Evolutionary conservation across 2,329 filamentous ascomycete genomes (phyloP).

Genomic region (Epichloe hybrida): DNA sequence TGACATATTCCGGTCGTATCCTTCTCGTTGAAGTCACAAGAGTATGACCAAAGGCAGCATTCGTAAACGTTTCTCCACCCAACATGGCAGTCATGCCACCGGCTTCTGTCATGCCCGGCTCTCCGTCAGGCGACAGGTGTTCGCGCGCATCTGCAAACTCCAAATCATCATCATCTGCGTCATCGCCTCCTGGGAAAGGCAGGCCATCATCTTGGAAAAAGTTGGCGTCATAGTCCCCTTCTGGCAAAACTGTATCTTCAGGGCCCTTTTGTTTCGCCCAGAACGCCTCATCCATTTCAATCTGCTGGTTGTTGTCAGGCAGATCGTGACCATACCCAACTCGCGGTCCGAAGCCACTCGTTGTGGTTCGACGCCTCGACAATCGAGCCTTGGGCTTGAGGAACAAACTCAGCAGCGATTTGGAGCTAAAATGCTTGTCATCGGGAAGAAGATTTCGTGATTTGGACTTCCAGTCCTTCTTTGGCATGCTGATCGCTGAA

Average conservation of each 20-base stretch:
- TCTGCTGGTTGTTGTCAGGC: slow-evolving; percentile 43
- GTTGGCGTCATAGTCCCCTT: slow-evolving; percentile 86
- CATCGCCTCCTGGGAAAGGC: slow-evolving; percentile 47
- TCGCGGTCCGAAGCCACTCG: slow-evolving; percentile 30
- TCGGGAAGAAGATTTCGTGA: slow-evolving; percentile 86
- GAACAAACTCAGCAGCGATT: slow-evolving; percentile 78
- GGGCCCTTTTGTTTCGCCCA: slow-evolving; percentile 67
- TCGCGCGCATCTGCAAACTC: slow-evolving; percentile 74
- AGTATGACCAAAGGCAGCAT: slow-evolving; percentile 48
- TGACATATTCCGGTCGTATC: slow-evolving; percentile 53
- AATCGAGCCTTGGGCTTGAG: slow-evolving; percentile 86
- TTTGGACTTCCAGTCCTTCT: slow-evolving; percentile 92
- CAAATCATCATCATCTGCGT: slow-evolving; percentile 52
- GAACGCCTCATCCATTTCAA: slow-evolving; percentile 88
- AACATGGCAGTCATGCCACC: slow-evolving; percentile 38
- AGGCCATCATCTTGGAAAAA: slow-evolving; percentile 89
- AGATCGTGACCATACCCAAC: slow-evolving; percentile 29
- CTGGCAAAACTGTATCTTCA: slow-evolving; percentile 43
- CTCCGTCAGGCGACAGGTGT: slow-evolving; percentile 56
- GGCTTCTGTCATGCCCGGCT: slow-evolving; percentile 30
- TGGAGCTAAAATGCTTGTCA: slow-evolving; percentile 96
- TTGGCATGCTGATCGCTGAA: slow-evolving; percentile 70
- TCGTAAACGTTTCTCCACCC: slow-evolving; percentile 34
- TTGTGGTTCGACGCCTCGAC: slow-evolving; percentile 44
- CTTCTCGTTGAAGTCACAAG: slow-evolving; percentile 52